These are phyloP conservation scores for Boletus speciosus DNA, from an alignment of 768 basidiomycete species.

Conservation along the genomic window DNA sequence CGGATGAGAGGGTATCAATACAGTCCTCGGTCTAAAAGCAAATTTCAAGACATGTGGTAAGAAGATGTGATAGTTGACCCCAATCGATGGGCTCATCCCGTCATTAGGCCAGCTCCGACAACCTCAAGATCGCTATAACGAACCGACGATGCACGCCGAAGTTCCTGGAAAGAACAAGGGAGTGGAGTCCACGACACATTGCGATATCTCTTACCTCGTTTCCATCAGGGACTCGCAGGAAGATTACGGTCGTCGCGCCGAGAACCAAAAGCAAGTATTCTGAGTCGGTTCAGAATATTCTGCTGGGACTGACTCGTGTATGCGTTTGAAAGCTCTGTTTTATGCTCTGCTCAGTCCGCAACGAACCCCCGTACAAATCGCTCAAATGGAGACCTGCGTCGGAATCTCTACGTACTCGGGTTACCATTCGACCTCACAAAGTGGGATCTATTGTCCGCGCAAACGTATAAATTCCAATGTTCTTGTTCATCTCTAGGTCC, in stretches of 20 bases:
- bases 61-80: neutral
- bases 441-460: conserved; percentile 36
- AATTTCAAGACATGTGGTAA: conserved; percentile 8
- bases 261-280: conserved; percentile 50
- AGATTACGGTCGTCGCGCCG: conserved; percentile 48
- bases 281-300: neutral
- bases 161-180: conserved; percentile 8
- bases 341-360: conserved; percentile 16
- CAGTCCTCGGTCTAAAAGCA: neutral
- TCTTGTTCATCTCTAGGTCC: conserved; percentile 22
- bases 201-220: conserved; percentile 6
- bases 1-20: neutral
- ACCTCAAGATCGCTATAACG: conserved; percentile 5
- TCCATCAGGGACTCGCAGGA: conserved; percentile 9
- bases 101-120: conserved; percentile 13
- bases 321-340: conserved; percentile 37
- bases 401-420: conserved; percentile 83
- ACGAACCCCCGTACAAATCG: conserved; percentile 10
- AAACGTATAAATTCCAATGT: neutral
- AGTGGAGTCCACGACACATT: neutral
- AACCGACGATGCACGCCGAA: neutral
- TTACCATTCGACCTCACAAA: conserved; percentile 79
- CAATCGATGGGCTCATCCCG: neutral
- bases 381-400: conserved; percentile 44
- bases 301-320: conserved; percentile 14